Evolutionary conservation across 2,329 filamentous ascomycete species (phyloP), one percentile per base, ranked within the genome.

Genomic region (Neopestalotiopsis sp.): DNA sequence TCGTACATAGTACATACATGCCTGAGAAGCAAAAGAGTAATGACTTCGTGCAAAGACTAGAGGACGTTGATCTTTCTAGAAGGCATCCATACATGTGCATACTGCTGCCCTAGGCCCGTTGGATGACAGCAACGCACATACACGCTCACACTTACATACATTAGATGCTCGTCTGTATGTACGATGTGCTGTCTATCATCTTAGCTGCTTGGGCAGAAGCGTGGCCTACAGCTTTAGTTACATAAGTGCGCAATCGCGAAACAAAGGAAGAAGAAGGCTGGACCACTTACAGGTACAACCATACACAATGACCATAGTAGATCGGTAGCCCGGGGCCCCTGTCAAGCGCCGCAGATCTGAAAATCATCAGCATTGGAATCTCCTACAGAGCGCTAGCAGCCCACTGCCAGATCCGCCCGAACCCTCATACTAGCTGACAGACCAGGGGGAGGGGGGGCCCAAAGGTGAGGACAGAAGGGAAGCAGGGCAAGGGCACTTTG

Each of bases 291-390:
- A n/a, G 49, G 49, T n/a, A 56, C 49, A 28, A 28, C 24, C 24
- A 28, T 28, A 28, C 49, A n/a, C 57, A 13, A 59, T 24, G 4
- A 59, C 57, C 57, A 53, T 53, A n/a, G n/a, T 53, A 53, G 45
- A 53, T 53, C 57, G n/a, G 57, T 24, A 10, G 30, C n/a, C 24
- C 30, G 20, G 57, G 57, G 28, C 30, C 57, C 57, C 24, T 59
- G 57, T 59, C 57, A 30, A 59, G 57, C 30, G 57, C 24, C 57
- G 57, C 30, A 34, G 57, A 59, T 59, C 57, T 59, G 57, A 59
- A 59, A 59, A 59, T 59, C 57, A 59, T 30, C 57, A 32, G 57
- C 24, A 59, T 34, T 30, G 24, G 24, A 30, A 59, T 30, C 57
- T 59, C 14, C 12, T 14, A 59, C 24, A 34, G 57, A n/a, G 30